Conservation (phyloP, 164 flowering plant species). For the Amborella trichopoda region DNA sequence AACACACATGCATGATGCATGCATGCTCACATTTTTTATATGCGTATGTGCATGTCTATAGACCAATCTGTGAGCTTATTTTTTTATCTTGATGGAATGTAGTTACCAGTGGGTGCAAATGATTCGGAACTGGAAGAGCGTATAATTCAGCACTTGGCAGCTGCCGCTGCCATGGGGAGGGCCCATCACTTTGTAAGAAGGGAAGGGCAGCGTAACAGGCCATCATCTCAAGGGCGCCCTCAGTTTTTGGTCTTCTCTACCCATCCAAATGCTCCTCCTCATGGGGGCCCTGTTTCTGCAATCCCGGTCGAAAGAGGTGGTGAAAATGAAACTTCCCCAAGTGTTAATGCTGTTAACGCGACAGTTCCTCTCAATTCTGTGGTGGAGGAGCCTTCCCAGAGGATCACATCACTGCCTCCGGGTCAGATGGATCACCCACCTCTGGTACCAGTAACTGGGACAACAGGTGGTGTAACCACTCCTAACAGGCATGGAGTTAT, state of each 20-base stretch:
- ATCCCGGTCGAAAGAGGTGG: constrained; percentile 24
- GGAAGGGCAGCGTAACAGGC: constrained; percentile 58
- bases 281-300: constrained; percentile 22
- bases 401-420: constrained; percentile 15
- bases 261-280: constrained; percentile 41
- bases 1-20: not conserved
- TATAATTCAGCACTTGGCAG: constrained; percentile 87
- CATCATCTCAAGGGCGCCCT: constrained; percentile 52
- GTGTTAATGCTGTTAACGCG: constrained; percentile 14
- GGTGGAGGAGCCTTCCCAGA: constrained; percentile 22
- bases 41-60: not conserved
- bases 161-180: constrained; percentile 96
- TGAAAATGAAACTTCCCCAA: constrained; percentile 24
- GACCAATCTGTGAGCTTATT: not conserved
- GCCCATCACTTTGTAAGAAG: constrained; percentile 60
- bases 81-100: constrained; percentile 11
- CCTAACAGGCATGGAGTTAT: constrained; percentile 17
- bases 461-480: constrained; percentile 29
- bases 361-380: constrained; percentile 17
- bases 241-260: constrained; percentile 55
- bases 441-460: constrained; percentile 23
- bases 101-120: constrained; percentile 63
- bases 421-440: constrained; percentile 22
- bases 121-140: constrained; percentile 83
- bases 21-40: not conserved